These are phyloP conservation scores for Penicillium expansum DNA, from an alignment of 2,329 filamentous ascomycete genomes.

Conservation along the genomic window DNA sequence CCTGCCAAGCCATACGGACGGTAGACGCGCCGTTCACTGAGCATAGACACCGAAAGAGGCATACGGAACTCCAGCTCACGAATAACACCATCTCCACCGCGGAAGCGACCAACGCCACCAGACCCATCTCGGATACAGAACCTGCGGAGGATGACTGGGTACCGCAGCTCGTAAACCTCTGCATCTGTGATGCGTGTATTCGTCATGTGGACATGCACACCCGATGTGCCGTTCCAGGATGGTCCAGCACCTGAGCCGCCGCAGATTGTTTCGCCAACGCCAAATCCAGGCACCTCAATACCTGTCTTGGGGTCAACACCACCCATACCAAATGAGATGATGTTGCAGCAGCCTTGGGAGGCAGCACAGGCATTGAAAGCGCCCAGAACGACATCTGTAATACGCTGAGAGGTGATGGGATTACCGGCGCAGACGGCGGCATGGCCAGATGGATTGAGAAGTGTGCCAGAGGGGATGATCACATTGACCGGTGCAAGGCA, in stretches of 20 bases:
- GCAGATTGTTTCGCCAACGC: slow-evolving; percentile 79
- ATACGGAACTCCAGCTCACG: slow-evolving; percentile 71
- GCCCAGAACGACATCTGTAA: slow-evolving; percentile 73
- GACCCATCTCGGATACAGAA: slow-evolving; percentile 64
- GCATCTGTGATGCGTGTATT: slow-evolving; percentile 80
- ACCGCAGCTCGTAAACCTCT: slow-evolving; percentile 75
- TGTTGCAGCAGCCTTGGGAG: slow-evolving; percentile 72
- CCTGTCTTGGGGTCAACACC: slow-evolving; percentile 15
- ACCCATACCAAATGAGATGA: slow-evolving; percentile 47
- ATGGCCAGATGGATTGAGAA: slow-evolving; percentile 67
- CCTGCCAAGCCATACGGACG: slow-evolving; percentile 57
- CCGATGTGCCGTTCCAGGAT: slow-evolving; percentile 67
- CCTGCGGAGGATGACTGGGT: slow-evolving; percentile 68
- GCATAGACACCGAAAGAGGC: slow-evolving; percentile 19
- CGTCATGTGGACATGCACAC: slow-evolving; percentile 79
- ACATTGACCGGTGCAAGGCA: slow-evolving; percentile 67
- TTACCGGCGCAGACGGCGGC: slow-evolving; percentile 76
- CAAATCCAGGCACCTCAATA: slow-evolving; percentile 48
- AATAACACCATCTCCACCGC: slow-evolving; percentile 72
- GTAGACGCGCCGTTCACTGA: slow-evolving; percentile 21
- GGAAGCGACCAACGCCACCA: slow-evolving; percentile 62
- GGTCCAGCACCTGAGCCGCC: slow-evolving; percentile 72
- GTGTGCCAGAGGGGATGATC: slow-evolving; percentile 63
- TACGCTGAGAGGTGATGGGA: slow-evolving; percentile 69
- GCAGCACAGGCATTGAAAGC: slow-evolving; percentile 73